Percentiles rank a stretch among this genome's conserved stretches.
Conservation (phyloP, 2,329 filamentous ascomycete genomes). For the Claviceps spartinae region DNA sequence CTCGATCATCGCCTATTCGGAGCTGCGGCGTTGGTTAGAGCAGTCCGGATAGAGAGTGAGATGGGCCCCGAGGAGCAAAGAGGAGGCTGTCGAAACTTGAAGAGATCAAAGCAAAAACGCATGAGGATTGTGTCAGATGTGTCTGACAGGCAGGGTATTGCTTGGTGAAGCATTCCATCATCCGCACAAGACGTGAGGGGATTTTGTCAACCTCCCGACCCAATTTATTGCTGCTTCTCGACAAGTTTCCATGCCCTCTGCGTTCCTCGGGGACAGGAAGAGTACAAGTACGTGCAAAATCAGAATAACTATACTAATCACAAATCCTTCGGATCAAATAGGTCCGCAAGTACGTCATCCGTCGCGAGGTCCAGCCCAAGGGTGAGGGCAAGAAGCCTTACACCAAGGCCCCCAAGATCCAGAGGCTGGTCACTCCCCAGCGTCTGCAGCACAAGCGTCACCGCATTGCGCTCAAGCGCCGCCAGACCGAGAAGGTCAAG, state of each 20-base stretch:
- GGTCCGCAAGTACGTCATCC: conserved; percentile 99
- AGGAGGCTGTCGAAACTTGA: neutral
- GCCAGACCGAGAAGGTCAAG: conserved; percentile 92
- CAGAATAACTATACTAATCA: conserved; percentile 23
- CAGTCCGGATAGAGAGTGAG: conserved; percentile 49
- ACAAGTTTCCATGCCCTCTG: neutral
- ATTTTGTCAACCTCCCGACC: neutral
- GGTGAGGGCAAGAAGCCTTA: conserved; percentile 94
- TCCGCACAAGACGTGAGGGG: neutral
- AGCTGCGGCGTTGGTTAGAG: conserved; percentile 29
- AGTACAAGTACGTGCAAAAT: conserved; percentile 2
- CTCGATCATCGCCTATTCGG: conserved; percentile 58
- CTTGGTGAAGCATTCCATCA: neutral
- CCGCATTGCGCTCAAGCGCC: conserved; percentile 94
- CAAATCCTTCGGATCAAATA: conserved; percentile 28
- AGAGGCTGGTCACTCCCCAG: conserved; percentile 98
- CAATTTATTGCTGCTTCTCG: neutral
- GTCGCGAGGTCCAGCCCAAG: conserved; percentile 94
- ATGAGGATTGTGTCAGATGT: neutral
- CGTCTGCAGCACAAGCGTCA: conserved; percentile 99
- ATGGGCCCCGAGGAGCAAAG: conserved; percentile 16
- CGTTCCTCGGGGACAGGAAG: conserved; percentile 9
- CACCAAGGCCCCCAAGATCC: conserved; percentile 99
- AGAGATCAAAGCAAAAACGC: neutral
- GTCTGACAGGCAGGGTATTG: neutral